These are phyloP conservation scores for Eucalyptus marginata DNA, from an alignment of 345 rosid genomes.

Conservation along the genomic window DNA sequence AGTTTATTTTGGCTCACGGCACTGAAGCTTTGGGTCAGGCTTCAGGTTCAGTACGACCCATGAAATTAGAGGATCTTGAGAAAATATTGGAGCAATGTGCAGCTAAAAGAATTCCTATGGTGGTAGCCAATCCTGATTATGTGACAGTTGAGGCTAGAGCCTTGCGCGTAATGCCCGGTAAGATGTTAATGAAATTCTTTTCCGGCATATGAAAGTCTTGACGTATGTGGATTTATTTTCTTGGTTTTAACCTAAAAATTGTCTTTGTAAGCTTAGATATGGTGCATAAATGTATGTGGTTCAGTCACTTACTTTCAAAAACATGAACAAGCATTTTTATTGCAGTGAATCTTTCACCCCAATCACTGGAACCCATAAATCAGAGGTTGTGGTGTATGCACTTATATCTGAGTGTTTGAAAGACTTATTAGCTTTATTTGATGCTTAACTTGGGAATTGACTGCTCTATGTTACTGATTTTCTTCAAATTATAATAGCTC, in stretches of 20 bases:
- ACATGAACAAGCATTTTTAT: not conserved
- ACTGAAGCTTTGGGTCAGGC: slow-evolving; percentile 84
- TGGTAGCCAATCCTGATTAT: slow-evolving; percentile 90
- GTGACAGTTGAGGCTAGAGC: slow-evolving; percentile 91
- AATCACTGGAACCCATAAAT: not conserved
- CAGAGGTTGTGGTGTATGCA: not conserved
- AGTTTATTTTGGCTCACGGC: slow-evolving; percentile 80
- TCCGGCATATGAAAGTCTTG: not conserved
- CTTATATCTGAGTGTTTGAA: not conserved
- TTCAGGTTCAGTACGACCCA: slow-evolving; percentile 45
- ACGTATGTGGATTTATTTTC: not conserved
- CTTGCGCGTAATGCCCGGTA: slow-evolving; percentile 86
- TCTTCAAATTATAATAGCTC: not conserved
- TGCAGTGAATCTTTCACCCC: not conserved
- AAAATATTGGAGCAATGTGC: slow-evolving; percentile 67
- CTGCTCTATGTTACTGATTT: not conserved
- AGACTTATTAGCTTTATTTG: not conserved
- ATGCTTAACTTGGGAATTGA: not conserved
- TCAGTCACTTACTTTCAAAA: not conserved
- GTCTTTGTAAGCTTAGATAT: not conserved
- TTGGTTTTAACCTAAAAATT: not conserved
- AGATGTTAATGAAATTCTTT: not conserved
- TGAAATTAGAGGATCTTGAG: slow-evolving; percentile 62
- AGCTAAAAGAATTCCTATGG: slow-evolving; percentile 69
- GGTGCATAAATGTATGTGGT: not conserved